phyloP scores from a whole-genome alignment of 2,329 filamentous ascomycete species.

The Magnaporthiopsis rhizophila region DNA sequence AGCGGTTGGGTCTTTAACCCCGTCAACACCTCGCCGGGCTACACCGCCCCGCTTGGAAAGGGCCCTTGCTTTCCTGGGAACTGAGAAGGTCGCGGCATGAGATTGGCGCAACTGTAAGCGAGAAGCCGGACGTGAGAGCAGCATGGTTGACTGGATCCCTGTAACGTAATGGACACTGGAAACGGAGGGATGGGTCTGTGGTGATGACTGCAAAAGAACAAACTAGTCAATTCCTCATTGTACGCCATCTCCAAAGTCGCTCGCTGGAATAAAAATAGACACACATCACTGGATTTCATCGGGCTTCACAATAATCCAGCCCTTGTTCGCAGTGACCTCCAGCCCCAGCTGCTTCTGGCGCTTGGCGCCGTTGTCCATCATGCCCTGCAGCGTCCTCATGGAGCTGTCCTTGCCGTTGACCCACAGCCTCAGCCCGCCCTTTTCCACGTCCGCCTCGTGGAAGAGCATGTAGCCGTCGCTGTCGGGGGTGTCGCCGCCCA shows the following conservation, averaged over 20 bases:
- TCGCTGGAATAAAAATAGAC: background rate
- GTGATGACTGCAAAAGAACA: too few species aligned
- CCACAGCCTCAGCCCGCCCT: conserved; percentile 1
- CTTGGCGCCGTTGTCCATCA: background rate
- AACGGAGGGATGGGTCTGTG: too few species aligned
- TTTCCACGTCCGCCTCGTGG: background rate
- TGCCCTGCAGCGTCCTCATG: conserved; percentile 4
- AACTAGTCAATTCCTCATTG: background rate
- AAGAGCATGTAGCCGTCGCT: conserved; percentile 7
- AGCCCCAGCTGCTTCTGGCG: conserved; percentile 1
- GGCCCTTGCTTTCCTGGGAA: too few species aligned
- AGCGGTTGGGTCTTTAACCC: too few species aligned
- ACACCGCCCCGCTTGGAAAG: too few species aligned
- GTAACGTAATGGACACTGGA: too few species aligned
- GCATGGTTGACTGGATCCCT: too few species aligned
- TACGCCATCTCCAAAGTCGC: background rate
- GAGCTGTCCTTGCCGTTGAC: conserved; percentile 4
- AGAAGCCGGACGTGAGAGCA: too few species aligned
- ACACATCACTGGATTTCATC: conserved; percentile 1
- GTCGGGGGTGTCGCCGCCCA: conserved; percentile 4
- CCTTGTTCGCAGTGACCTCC: conserved; percentile 5
- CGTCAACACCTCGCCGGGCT: too few species aligned
- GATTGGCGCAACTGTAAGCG: too few species aligned
- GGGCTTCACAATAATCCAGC: conserved; percentile 4
- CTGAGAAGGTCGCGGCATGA: too few species aligned